Percentiles rank a stretch among this genome's conserved stretches.
phyloP scores from a whole-genome alignment of 768 basidiomycete species.

The Termitomyces sp. region DNA sequence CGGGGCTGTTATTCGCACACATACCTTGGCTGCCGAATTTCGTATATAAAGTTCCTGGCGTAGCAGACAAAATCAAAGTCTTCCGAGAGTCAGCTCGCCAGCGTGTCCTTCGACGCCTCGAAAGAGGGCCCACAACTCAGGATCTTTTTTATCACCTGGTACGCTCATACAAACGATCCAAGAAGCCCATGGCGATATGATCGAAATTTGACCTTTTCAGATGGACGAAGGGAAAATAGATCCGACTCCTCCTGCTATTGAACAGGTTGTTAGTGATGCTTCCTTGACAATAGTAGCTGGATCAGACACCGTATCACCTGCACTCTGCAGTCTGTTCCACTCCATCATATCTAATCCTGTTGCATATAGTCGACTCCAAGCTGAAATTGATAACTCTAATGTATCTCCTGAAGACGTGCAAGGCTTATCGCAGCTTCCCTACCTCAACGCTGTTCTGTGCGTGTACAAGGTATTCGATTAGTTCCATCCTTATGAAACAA shows the following conservation, averaged over 20 bases:
- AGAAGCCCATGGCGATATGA: neutral
- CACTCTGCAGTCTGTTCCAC: conserved; percentile 15
- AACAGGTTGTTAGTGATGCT: conserved; percentile 16
- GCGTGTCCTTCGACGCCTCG: conserved; percentile 53
- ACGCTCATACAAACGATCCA: neutral
- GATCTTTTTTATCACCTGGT: conserved; percentile 19
- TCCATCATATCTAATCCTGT: conserved; percentile 14
- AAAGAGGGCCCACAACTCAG: conserved; percentile 26
- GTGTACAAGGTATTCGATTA: conserved; percentile 2
- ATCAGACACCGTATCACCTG: conserved; percentile 14
- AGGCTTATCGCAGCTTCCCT: conserved; percentile 9
- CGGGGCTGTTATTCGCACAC: conserved; percentile 10
- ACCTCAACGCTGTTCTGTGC: conserved; percentile 28
- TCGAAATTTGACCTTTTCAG: neutral
- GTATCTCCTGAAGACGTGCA: neutral
- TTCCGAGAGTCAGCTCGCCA: conserved; percentile 37
- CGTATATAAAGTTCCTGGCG: conserved; percentile 6
- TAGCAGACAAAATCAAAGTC: conserved; percentile 9
- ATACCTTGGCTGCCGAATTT: conserved; percentile 15
- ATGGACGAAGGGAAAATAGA: conserved; percentile 18
- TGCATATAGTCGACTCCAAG: conserved; percentile 9
- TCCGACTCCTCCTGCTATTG: conserved; percentile 8
- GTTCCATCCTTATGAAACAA: neutral
- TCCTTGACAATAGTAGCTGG: conserved; percentile 16
- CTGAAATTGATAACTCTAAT: conserved; percentile 5